Evolutionary conservation across 805 yeast species (phyloP).

Genomic region (Metschnikowia kunwiensis): DNA sequence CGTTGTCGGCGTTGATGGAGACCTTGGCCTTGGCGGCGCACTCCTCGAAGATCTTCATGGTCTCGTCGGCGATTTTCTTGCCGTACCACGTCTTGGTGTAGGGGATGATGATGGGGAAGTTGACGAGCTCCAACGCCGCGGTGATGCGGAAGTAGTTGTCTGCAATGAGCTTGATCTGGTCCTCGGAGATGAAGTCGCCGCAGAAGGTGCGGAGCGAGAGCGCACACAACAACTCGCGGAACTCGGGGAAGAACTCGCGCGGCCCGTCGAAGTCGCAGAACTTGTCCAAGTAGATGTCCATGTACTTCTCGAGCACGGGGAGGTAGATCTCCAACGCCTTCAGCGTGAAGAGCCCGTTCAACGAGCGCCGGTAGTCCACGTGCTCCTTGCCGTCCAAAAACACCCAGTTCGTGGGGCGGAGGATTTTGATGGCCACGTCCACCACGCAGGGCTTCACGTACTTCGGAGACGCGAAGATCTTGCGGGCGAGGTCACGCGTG

Average conservation of each 20-base stretch:
- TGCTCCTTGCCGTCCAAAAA: slow-evolving; percentile 95
- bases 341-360: slow-evolving; percentile 85
- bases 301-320: slow-evolving; percentile 79
- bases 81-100: slow-evolving; percentile 99
- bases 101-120: slow-evolving; percentile 95
- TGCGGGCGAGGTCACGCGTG: slow-evolving; percentile 20
- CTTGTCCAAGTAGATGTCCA: slow-evolving; percentile 73
- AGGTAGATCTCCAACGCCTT: slow-evolving; percentile 79
- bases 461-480: slow-evolving; percentile 52
- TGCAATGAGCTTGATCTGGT: slow-evolving; percentile 81
- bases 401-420: slow-evolving; percentile 97
- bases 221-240: slow-evolving; percentile 96
- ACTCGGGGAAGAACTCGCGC: slow-evolving; percentile 79
- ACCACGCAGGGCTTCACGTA: slow-evolving; percentile 97
- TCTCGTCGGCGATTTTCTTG: slow-evolving; percentile 84
- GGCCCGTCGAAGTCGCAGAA: slow-evolving; percentile 68
- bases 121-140: slow-evolving; percentile 94
- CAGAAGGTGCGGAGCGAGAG: slow-evolving; percentile 90
- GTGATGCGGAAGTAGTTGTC: slow-evolving; percentile 91
- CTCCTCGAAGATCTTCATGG: slow-evolving; percentile 84
- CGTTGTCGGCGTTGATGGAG: slow-evolving; percentile 67
- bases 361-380: slow-evolving; percentile 84
- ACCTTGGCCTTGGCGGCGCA: slow-evolving; percentile 89
- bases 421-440: slow-evolving; percentile 90
- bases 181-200: slow-evolving; percentile 91